Conservation (phyloP, 1,284 basidiomycete genomes). For the Leccinum solheimii region DNA sequence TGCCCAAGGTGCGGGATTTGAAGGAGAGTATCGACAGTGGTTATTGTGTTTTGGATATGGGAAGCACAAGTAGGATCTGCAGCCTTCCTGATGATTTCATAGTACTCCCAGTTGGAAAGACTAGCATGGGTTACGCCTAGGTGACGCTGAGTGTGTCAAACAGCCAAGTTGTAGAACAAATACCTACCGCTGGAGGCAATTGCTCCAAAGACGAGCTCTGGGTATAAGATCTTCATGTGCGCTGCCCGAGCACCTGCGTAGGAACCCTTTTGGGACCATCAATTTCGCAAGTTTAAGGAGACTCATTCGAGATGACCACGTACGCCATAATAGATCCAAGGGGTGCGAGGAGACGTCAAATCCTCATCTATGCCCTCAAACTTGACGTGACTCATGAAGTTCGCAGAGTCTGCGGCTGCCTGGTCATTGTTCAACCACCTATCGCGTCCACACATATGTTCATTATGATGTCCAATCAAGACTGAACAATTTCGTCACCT, state of each 20-base stretch:
- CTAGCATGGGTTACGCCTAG: conserved; percentile 73
- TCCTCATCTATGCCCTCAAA: conserved; percentile 73
- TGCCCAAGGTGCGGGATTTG: conserved; percentile 43
- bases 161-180: conserved; percentile 1
- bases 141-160: background rate
- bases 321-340: conserved; percentile 96
- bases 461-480: background rate
- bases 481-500: conserved; percentile 40
- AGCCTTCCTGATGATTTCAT: conserved; percentile 80
- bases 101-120: conserved; percentile 80
- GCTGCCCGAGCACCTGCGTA: conserved; percentile 95
- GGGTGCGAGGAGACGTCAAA: conserved; percentile 66
- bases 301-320: conserved; percentile 17
- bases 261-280: conserved; percentile 55
- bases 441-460: conserved; percentile 17
- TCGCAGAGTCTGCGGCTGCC: conserved; percentile 87
- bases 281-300: background rate
- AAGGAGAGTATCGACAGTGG: conserved; percentile 64
- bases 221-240: conserved; percentile 87
- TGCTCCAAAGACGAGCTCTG: conserved; percentile 86
- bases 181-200: conserved; percentile 84
- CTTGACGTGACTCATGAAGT: conserved; percentile 83
- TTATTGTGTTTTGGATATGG: conserved; percentile 66
- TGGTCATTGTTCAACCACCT: conserved; percentile 90
- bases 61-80: conserved; percentile 72